phyloP scores from a whole-genome alignment of 805 yeast species.

The Hanseniaspora clermontiae region DNA sequence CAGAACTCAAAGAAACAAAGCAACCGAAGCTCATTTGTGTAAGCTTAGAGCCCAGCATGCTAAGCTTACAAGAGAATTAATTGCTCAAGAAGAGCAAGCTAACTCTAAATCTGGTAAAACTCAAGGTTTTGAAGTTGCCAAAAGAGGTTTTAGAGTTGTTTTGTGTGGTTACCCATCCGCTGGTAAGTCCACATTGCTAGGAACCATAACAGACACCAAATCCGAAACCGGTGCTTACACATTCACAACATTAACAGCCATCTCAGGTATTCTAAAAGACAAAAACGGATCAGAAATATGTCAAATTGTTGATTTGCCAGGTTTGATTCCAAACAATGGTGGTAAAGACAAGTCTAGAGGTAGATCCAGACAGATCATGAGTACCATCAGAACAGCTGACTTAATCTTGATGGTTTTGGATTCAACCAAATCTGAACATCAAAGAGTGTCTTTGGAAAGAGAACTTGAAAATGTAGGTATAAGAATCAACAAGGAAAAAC shows the following conservation, averaged over 20 bases:
- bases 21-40: constrained; percentile 95
- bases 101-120: constrained; percentile 49
- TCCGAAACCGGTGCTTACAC: constrained; percentile 92
- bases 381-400: constrained; percentile 92
- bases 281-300: constrained; percentile 76
- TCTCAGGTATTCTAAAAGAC: constrained; percentile 88
- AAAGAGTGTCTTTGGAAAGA: constrained; percentile 69
- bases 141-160: constrained; percentile 90
- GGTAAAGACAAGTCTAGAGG: constrained; percentile 98
- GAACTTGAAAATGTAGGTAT: constrained; percentile 93
- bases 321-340: constrained; percentile 90
- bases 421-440: constrained; percentile 88
- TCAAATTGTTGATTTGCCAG: constrained; percentile 94
- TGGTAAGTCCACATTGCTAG: constrained; percentile 83
- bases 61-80: constrained; percentile 73
- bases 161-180: constrained; percentile 96
- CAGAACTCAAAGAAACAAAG: constrained; percentile 92
- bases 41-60: constrained; percentile 89
- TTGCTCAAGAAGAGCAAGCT: constrained; percentile 67
- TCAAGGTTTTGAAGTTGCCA: constrained; percentile 84
- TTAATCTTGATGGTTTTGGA: constrained; percentile 85
- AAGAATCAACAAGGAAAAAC: constrained; percentile 66
- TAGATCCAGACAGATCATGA: constrained; percentile 90
- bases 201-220: constrained; percentile 83
- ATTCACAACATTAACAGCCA: constrained; percentile 90